Evolutionary conservation across 257 asterid genomes (phyloP), one percentile per base, ranked within the genome.

Genomic region (Linderniella brevidens): DNA sequence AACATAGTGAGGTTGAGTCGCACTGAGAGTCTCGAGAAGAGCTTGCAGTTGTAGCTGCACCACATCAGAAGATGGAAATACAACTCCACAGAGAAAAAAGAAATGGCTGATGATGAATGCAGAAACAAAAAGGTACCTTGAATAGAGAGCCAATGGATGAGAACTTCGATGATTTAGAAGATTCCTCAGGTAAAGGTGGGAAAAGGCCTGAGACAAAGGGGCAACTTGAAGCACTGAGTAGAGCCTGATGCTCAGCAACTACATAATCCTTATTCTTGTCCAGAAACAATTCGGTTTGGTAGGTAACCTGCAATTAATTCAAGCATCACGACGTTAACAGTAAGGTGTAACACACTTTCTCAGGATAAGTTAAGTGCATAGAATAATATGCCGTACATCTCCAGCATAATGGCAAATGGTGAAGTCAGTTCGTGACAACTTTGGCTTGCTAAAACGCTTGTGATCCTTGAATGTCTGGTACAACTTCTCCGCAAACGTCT

Each of bases 251-350:
- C 65, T 86, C 96, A 18, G 81, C 72, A 61, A 86, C 68, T 42
- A 82, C 87, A 56, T 82, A 86, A 49, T 86, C 96, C 66, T 82
- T 86, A 73, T 86, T 86, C 72, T 86, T 86, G 56, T 86, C 96
- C 70, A 82, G 56, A 65, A 86, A 86, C 25, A 54, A 55, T 36
- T 86, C 94, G 38, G 96, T 82, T 67, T 82, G 93, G 61, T 86
- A 86, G 2, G 82, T 77, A 65, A 86, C 96, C 96, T 86, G 77
- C 63, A 78, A 69, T 50, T 40, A 50, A 11, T 35, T 48, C 45
- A 50, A 52, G 49, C 37, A 46, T 54, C 54, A 56, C 57, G 64
- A 77, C 66, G 48, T 48, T 53, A 38, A 56, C 25, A 58, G n/a
- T n/a, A n/a, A 67, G 41, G 40, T 39, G 54, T 8, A 17, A 32